phyloP scores from a whole-genome alignment of 441 rosid genomes.

The Aquilaria agallochum region DNA sequence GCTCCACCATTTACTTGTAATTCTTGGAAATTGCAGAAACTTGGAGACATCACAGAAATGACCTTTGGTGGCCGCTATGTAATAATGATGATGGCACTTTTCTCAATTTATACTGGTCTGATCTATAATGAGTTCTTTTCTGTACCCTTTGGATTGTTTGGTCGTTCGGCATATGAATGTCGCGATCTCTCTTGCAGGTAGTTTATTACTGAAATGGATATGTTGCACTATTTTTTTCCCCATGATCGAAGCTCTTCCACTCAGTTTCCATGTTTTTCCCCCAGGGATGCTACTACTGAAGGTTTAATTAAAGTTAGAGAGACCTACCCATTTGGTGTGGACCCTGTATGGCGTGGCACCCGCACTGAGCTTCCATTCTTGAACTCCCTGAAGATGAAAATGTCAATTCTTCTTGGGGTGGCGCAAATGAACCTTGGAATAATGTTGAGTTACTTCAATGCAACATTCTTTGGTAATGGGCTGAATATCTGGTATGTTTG shows the following conservation, averaged over 20 bases:
- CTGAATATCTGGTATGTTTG: conserved; percentile 33
- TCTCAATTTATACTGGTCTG: conserved; percentile 44
- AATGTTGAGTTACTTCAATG: conserved; percentile 40
- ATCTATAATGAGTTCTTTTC: conserved; percentile 52
- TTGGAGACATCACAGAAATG: conserved; percentile 46
- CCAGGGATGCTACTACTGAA: conserved; percentile 36
- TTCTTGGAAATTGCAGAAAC: conserved; percentile 15
- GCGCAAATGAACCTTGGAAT: conserved; percentile 56
- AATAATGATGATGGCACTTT: conserved; percentile 43
- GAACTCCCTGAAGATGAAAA: conserved; percentile 55
- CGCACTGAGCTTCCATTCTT: conserved; percentile 45
- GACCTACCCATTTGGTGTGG: conserved; percentile 46
- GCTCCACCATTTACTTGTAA: no score
- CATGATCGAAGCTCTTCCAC: neutral
- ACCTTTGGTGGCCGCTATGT: conserved; percentile 47
- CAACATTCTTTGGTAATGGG: conserved; percentile 26
- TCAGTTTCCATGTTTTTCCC: neutral
- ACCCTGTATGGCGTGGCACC: conserved; percentile 46
- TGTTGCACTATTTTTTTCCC: no score
- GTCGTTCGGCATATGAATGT: conserved; percentile 42
- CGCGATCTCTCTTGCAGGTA: conserved; percentile 47
- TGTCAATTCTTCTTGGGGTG: conserved; percentile 49
- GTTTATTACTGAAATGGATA: no score
- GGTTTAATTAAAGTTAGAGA: conserved; percentile 36
- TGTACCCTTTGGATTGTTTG: conserved; percentile 42